Evolutionary conservation across 2,329 filamentous ascomycete genomes (phyloP).

Genomic region (Pseudophaeomoniella oleicola): DNA sequence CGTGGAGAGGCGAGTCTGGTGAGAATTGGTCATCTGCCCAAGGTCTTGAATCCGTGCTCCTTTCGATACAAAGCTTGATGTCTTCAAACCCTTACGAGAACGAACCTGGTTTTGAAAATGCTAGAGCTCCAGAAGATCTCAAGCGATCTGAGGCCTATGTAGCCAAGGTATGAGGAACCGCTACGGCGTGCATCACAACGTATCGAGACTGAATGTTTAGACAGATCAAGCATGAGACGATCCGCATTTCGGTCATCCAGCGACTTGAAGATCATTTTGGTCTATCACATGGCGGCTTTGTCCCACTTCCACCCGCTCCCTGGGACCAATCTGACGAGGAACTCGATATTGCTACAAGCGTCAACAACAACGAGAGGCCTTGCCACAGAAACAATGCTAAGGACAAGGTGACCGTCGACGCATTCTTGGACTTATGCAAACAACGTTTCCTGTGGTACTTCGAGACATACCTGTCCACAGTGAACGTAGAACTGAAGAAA

Average conservation of each 20-base stretch:
- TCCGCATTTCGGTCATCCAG: conserved; percentile 75
- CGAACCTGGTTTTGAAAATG: conserved; percentile 81
- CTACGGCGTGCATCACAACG: not conserved
- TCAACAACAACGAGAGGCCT: conserved; percentile 32
- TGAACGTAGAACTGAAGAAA: conserved; percentile 48
- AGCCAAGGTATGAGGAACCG: conserved; percentile 59
- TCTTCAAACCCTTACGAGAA: conserved; percentile 90
- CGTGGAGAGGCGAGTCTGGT: conserved; percentile 79
- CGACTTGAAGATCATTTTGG: conserved; percentile 67
- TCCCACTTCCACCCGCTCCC: conserved; percentile 14
- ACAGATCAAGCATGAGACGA: conserved; percentile 78
- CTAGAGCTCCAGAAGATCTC: conserved; percentile 53
- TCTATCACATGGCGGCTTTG: conserved; percentile 40
- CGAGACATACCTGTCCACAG: conserved; percentile 63
- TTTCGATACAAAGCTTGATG: conserved; percentile 95
- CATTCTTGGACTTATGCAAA: conserved; percentile 82
- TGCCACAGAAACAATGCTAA: conserved; percentile 35
- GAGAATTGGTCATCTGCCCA: conserved; percentile 97
- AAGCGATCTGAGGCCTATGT: conserved; percentile 61
- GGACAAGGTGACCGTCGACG: conserved; percentile 30
- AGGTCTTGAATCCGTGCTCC: conserved; percentile 80
- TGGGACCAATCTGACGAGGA: conserved; percentile 14
- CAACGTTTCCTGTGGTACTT: conserved; percentile 92
- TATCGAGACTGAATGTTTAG: not conserved
- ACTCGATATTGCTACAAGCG: conserved; percentile 19